Evolutionary conservation across 1,284 basidiomycete species (phyloP).

Genomic region (Ustilago bromivora): DNA sequence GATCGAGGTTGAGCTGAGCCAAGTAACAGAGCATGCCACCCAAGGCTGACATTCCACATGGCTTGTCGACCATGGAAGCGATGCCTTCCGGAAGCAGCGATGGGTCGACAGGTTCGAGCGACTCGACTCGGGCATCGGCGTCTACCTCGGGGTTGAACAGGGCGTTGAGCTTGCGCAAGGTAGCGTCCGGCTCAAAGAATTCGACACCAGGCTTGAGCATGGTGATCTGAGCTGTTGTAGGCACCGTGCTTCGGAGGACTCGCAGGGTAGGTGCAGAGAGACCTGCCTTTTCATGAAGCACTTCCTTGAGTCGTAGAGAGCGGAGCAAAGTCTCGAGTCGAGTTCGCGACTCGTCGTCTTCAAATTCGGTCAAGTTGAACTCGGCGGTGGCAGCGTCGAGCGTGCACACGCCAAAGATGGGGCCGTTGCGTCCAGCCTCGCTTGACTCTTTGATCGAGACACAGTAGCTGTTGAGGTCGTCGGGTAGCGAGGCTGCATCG

Average conservation of each 20-base stretch:
- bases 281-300: constrained; percentile 87
- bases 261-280: constrained; percentile 57
- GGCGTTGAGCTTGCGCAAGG: constrained; percentile 53
- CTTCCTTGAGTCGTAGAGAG: constrained; percentile 91
- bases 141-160: constrained; percentile 57
- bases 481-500: constrained; percentile 86
- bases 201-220: constrained; percentile 65
- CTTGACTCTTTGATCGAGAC: constrained; percentile 81
- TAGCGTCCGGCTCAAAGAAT: constrained; percentile 58
- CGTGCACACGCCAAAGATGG: constrained; percentile 87
- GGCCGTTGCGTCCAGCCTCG: constrained; percentile 38
- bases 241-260: constrained; percentile 60
- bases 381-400: constrained; percentile 95
- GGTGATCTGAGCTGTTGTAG: constrained; percentile 61
- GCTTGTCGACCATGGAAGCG: constrained; percentile 51
- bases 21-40: constrained; percentile 67
- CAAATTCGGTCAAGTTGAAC: constrained; percentile 89
- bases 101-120: constrained; percentile 45
- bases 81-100: constrained; percentile 58
- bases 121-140: constrained; percentile 38
- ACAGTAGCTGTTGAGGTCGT: constrained; percentile 96
- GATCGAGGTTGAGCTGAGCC: constrained; percentile 65
- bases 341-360: constrained; percentile 92
- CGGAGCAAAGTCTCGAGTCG: constrained; percentile 93
- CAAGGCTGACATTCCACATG: constrained; percentile 60